phyloP scores from a whole-genome alignment of 371 early-diverging fungal species.

The Mortierella sp. region DNA sequence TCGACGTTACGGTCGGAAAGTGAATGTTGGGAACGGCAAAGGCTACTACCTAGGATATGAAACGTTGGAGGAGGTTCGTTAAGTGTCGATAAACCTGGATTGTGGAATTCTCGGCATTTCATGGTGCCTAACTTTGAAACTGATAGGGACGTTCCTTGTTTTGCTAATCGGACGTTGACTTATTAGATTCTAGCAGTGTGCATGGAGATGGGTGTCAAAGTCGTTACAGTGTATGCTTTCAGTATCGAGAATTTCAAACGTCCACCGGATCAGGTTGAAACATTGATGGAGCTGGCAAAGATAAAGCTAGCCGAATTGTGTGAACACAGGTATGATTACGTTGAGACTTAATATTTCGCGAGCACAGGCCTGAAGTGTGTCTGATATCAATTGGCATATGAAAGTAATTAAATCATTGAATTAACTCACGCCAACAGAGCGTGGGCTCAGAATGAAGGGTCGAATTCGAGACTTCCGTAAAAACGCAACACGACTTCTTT shows the following conservation, averaged over 20 bases:
- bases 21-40: conserved; percentile 63
- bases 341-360: background rate
- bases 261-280: conserved; percentile 89
- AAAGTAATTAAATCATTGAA: conserved; percentile 11
- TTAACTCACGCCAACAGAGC: background rate
- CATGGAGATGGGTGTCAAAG: conserved; percentile 86
- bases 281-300: conserved; percentile 88
- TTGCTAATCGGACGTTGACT: too few species aligned
- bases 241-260: conserved; percentile 98
- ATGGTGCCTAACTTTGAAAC: too few species aligned
- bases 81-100: background rate
- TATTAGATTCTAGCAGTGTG: conserved; percentile 88
- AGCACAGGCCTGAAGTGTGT: conserved; percentile 1
- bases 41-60: conserved; percentile 92
- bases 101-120: background rate
- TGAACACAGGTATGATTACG: conserved; percentile 70
- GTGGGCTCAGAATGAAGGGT: conserved; percentile 1
- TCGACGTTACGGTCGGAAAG: conserved; percentile 88
- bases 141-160: too few species aligned
- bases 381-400: conserved; percentile 20
- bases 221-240: conserved; percentile 98
- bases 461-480: background rate
- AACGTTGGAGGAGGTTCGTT: conserved; percentile 70
- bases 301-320: conserved; percentile 82
- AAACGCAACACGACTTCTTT: background rate